Evolutionary conservation across 768 basidiomycete genomes (phyloP).

Genomic region (Lyophyllum shimeji): DNA sequence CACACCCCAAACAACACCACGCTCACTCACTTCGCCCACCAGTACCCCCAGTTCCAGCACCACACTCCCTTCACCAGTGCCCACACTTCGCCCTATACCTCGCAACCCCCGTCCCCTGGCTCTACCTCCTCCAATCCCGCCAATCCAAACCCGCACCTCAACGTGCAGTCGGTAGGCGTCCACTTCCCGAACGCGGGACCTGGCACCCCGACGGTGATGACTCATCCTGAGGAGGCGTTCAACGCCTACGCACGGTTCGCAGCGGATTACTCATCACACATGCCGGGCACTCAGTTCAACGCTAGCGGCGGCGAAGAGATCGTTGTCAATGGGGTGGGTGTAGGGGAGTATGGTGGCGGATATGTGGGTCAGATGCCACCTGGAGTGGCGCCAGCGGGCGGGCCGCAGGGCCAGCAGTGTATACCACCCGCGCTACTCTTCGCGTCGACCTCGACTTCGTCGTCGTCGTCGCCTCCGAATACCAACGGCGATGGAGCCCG

Average conservation of each 20-base stretch:
- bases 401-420: constrained; percentile 16
- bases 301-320: constrained; percentile 36
- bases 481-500: constrained; percentile 16
- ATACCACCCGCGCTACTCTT: constrained; percentile 25
- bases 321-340: constrained; percentile 8
- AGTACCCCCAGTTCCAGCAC: constrained; percentile 29
- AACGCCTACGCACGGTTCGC: constrained; percentile 68
- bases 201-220: constrained; percentile 26
- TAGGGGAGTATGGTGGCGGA: constrained; percentile 5
- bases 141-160: constrained; percentile 12
- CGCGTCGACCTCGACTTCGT: constrained; percentile 14
- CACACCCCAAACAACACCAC: constrained; percentile 46
- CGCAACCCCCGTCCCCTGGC: constrained; percentile 48
- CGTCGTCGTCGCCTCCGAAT: constrained; percentile 8
- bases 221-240: constrained; percentile 56
- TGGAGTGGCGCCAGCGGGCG: constrained; percentile 5
- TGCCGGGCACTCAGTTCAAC: constrained; percentile 58
- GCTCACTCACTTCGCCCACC: constrained; percentile 23
- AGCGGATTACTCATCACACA: constrained; percentile 57
- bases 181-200: constrained; percentile 11
- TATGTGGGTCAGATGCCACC: constrained; percentile 5
- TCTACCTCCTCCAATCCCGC: constrained; percentile 33
- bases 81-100: constrained; percentile 35
- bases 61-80: constrained; percentile 19
- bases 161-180: constrained; percentile 4